phyloP scores from a whole-genome alignment of 306 rosid genomes.

The Lathyrus oleraceus region DNA sequence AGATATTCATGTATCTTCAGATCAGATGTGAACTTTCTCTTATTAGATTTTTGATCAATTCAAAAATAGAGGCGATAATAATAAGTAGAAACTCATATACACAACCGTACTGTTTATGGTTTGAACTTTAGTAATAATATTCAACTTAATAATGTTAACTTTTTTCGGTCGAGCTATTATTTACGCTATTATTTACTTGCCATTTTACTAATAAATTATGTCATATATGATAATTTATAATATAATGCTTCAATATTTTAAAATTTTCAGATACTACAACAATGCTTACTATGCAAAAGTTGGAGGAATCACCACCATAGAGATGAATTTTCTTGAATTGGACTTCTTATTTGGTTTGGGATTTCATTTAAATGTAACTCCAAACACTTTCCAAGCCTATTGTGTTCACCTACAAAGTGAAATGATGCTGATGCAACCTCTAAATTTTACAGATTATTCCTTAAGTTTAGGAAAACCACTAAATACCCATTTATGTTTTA shows the following conservation, averaged over 20 bases:
- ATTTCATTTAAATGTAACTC: conserved; percentile 79
- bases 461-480: conserved; percentile 51
- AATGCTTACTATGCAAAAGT: conserved; percentile 98
- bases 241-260: background rate
- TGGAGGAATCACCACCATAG: conserved; percentile 89
- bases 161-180: too few species aligned
- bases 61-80: too few species aligned
- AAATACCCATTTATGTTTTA: conserved; percentile 60
- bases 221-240: too few species aligned
- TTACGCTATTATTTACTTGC: too few species aligned
- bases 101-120: too few species aligned
- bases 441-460: conserved; percentile 54
- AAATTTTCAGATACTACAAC: conserved; percentile 73
- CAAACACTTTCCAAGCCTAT: conserved; percentile 70
- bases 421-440: conserved; percentile 71
- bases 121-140: too few species aligned
- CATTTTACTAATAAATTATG: too few species aligned
- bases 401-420: conserved; percentile 71
- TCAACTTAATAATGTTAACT: too few species aligned
- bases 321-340: conserved; percentile 92
- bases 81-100: too few species aligned
- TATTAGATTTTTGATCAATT: too few species aligned
- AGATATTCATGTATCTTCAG: too few species aligned
- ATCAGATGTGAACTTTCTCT: too few species aligned
- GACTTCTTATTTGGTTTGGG: conserved; percentile 91